These are phyloP conservation scores for Apiotrichum brassicae DNA, from an alignment of 1,284 basidiomycete species.

Conservation along the genomic window DNA sequence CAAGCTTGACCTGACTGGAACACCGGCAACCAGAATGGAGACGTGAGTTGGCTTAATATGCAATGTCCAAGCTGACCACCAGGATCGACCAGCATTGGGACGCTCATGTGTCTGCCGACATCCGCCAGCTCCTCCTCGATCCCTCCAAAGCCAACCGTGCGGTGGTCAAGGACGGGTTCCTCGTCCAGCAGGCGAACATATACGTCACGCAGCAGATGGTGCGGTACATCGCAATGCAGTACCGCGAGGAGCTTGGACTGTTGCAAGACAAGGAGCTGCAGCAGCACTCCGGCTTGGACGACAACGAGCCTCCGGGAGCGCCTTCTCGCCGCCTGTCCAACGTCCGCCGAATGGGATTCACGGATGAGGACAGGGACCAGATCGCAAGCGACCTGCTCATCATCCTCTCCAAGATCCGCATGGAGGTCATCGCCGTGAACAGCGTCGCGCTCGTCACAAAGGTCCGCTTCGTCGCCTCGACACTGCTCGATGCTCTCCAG, in stretches of 20 bases:
- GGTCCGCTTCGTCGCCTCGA: slow-evolving; percentile 81
- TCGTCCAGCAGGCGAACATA: slow-evolving; percentile 80
- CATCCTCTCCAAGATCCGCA: slow-evolving; percentile 79
- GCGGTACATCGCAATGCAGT: slow-evolving; percentile 80
- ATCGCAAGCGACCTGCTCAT: slow-evolving; percentile 59
- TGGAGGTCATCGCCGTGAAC: slow-evolving; percentile 83
- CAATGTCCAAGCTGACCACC: slow-evolving; percentile 6
- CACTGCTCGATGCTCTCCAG: slow-evolving; percentile 73
- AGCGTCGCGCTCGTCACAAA: slow-evolving; percentile 68
- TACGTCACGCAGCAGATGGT: slow-evolving; percentile 88
- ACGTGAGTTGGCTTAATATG: slow-evolving; percentile 7
- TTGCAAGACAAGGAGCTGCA: slow-evolving; percentile 47
- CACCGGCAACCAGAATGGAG: slow-evolving; percentile 11
- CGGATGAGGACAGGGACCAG: slow-evolving; percentile 28
- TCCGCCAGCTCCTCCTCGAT: slow-evolving; percentile 81
- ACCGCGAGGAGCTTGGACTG: slow-evolving; percentile 65
- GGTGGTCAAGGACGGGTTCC: slow-evolving; percentile 74
- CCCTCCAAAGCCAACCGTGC: slow-evolving; percentile 67
- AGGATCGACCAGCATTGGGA: slow-evolving; percentile 38
- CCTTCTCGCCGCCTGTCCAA: slow-evolving; percentile 51
- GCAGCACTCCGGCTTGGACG: neutral
- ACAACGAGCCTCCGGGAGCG: slow-evolving; percentile 24
- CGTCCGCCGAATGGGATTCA: slow-evolving; percentile 12
- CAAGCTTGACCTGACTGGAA: slow-evolving; percentile 23
- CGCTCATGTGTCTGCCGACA: slow-evolving; percentile 60